Base-by-base conservation (phyloP, 495 filamentous ascomycete genomes). In the Lasiosphaeriaceae sp. region DNA sequence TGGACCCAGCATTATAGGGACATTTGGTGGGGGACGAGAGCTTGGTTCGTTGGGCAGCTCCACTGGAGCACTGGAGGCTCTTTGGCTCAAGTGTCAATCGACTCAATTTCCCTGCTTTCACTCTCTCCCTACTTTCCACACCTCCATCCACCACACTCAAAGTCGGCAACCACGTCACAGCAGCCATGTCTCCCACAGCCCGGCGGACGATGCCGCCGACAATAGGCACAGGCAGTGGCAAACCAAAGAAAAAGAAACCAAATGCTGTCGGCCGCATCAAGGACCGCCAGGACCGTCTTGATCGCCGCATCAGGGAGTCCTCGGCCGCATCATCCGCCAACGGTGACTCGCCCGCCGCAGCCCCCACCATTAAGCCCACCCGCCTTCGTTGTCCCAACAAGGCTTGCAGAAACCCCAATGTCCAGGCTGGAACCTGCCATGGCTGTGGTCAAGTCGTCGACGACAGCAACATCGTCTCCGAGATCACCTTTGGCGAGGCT, bases 401-500 rank as follows among this genome's bases (percentile, higher is more conserved):
- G 20, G 43, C 50, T 37, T 64, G 59, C 65, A 65, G 57, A 9
- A 77, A 74, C 52, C 70, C 69, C 16, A 57, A 75, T 35, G 67
- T 83, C 54, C 63, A 70, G 2, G 77, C 81, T 52, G 80, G 80
- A 41, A 85, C 89, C 47, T 98, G 94, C 76, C 78, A 81, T 29
- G 86, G 80, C 37, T 98, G 94, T 75, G 92, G 92, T 78, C 84
- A 83, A 23, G 83, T 93, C 54, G 80, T 92, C 59, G 83, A 87
- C 57, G 86, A 92, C 62, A 83, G 84, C 57, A 89, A 95, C 60
- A 96, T 97, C 54, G 91, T 97, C 52, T 82, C 90, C 20, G 94
- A 98, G 65, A 81, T 97, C 50, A 85, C 84, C 5, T 98, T 97
- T 64, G 91, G 91, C 49, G 91, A 97, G 72, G 85, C 80, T 39